A percentile compares a stretch with the other conserved stretches of the same genome.
Evolutionary conservation across 2,329 filamentous ascomycete genomes (phyloP).

Genomic region (Cytospora chrysosperma): DNA sequence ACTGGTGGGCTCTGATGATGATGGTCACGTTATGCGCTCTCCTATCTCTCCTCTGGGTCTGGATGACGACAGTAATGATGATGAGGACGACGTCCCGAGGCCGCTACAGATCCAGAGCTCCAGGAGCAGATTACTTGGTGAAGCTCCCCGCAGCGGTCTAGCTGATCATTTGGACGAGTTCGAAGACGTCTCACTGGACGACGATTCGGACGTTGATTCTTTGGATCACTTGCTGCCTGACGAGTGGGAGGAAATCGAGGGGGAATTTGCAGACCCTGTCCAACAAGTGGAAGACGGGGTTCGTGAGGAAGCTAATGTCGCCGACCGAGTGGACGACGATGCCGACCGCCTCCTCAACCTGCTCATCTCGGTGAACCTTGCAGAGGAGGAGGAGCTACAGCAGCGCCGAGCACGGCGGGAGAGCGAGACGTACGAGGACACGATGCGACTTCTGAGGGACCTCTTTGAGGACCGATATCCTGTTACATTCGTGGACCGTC

Average conservation of each 20-base stretch:
- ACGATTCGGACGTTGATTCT: constrained; percentile 13
- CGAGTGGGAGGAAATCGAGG: constrained; percentile 22
- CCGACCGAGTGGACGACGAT: constrained; percentile 20
- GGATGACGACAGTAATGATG: constrained; percentile 5
- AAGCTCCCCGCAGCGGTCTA: background rate
- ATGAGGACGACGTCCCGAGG: constrained; percentile 8
- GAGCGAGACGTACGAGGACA: background rate
- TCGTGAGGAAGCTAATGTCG: background rate
- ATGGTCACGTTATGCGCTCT: background rate
- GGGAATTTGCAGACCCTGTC: constrained; percentile 14
- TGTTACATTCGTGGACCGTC: constrained; percentile 2
- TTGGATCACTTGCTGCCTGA: constrained; percentile 15
- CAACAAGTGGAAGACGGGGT: constrained; percentile 23
- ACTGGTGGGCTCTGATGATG: constrained; percentile 5
- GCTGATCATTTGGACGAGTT: constrained; percentile 14
- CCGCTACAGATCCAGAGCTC: background rate
- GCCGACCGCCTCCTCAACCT: constrained; percentile 7
- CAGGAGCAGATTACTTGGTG: background rate
- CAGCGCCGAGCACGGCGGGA: constrained; percentile 12
- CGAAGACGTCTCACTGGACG: constrained; percentile 21
- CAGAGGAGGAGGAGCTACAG: constrained; percentile 11
- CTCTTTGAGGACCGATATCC: constrained; percentile 11
- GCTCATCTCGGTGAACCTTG: constrained; percentile 12
- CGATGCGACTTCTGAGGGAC: background rate
- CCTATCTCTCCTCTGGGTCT: background rate